A percentile compares a stretch with the other conserved stretches of the same genome.
Conservation (phyloP, 139 green algal genomes). For the Tetradesmus obliquus region DNA sequence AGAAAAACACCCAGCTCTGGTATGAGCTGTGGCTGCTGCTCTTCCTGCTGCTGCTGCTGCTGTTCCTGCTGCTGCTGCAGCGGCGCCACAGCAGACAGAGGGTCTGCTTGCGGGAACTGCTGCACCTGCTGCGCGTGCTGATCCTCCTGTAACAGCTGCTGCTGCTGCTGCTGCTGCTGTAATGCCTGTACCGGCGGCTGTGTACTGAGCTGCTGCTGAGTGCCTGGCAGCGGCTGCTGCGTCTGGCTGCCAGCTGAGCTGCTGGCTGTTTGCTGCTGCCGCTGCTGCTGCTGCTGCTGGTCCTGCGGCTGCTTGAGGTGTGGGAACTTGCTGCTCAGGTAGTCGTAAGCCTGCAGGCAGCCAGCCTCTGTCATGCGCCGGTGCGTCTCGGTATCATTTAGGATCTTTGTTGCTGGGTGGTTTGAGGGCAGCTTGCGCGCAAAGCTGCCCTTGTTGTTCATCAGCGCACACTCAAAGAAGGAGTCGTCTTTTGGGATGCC, state of each 20-base stretch:
- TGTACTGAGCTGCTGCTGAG: background rate
- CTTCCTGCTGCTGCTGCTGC: background rate
- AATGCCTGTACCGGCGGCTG: background rate
- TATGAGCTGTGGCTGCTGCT: background rate
- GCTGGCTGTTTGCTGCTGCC: background rate
- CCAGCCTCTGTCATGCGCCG: conserved; percentile 27
- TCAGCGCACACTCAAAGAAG: conserved; percentile 30
- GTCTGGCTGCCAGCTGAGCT: background rate
- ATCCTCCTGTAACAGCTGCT: background rate
- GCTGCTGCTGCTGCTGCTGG: background rate
- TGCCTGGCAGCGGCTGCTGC: background rate
- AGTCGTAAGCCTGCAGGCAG: conserved; percentile 16
- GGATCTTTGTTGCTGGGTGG: conserved; percentile 22
- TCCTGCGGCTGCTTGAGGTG: conserved; percentile 13
- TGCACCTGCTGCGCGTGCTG: background rate
- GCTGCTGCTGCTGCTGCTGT: background rate
- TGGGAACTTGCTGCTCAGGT: background rate
- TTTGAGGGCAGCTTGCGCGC: conserved; percentile 8
- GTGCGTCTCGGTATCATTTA: conserved; percentile 30
- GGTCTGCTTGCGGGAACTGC: background rate
- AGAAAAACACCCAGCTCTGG: background rate
- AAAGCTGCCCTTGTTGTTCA: conserved; percentile 27
- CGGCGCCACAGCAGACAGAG: background rate
- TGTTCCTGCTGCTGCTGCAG: background rate
- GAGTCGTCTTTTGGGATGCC: conserved; percentile 24